These are phyloP conservation scores for Physcomitrellopsis africana DNA, from an alignment of 225 moss, liverwort and hornwort genomes.

Conservation along the genomic window DNA sequence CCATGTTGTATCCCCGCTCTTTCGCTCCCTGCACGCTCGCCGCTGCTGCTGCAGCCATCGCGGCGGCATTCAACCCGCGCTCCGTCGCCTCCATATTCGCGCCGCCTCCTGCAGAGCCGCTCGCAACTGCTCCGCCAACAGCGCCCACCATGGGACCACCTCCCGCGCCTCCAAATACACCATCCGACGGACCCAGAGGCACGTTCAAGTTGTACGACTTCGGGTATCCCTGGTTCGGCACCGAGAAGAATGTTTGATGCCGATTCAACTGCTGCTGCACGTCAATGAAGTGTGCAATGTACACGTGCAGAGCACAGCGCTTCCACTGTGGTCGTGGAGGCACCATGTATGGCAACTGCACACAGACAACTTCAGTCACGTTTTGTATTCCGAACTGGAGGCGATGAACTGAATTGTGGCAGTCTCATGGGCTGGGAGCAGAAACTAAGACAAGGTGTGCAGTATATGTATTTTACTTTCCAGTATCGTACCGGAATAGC, in stretches of 20 bases:
- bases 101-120: constrained; percentile 11
- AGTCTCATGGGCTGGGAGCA: too few species aligned
- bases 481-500: constrained; percentile 58
- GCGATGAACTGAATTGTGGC: too few species aligned
- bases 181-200: constrained; percentile 59
- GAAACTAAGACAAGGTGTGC: too few species aligned
- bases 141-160: constrained; percentile 31
- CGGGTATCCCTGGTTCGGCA: constrained; percentile 38
- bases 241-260: constrained; percentile 55
- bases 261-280: constrained; percentile 75
- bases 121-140: constrained; percentile 27
- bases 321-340: constrained; percentile 59
- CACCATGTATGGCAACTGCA: constrained; percentile 45
- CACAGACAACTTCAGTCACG: neutral
- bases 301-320: constrained; percentile 88
- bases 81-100: constrained; percentile 37
- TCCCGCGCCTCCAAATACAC: constrained; percentile 49
- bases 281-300: constrained; percentile 89
- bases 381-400: too few species aligned
- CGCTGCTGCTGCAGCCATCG: constrained; percentile 48
- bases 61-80: constrained; percentile 58
- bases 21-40: constrained; percentile 59
- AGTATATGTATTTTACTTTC: too few species aligned
- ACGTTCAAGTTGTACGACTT: constrained; percentile 87
- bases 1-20: constrained; percentile 61